Evolutionary conservation across 306 rosid species (phyloP), one percentile per base, ranked within the genome.

Genomic region (Lagenaria siceraria): DNA sequence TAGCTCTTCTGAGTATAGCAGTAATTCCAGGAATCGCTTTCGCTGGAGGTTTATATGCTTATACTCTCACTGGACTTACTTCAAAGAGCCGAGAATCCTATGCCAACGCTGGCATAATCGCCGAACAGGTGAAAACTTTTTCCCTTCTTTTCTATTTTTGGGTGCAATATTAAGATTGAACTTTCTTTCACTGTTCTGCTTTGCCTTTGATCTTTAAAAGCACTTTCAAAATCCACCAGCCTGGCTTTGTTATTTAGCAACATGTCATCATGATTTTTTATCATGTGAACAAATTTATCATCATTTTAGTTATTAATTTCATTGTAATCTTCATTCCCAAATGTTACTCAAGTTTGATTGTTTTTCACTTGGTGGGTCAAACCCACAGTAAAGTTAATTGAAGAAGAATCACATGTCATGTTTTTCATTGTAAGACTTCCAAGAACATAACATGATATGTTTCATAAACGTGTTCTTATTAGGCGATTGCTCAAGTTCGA

Each of bases 21-120:
- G 99, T 96, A 81, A 96, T 96, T 80, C 99, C 99, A 0, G 99
- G 99, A 35, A 96, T 96, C 51, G 99, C 98, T 75, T 96, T 96
- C 69, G 98, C 99, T 21, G 99, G 99, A 7, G 97, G 99, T 19
- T 88, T 96, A 79, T 96, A 96, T 81, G 99, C 99, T 10, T 96
- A 96, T 74, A 96, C 99, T 5, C 97, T 96, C 81, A 92, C 98
- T 0, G 99, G 99, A 74, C 93, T 96, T 10, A 96, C 99, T 3
- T 96, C 99, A 10, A 96, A 96, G 89, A 96, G 96, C 24, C 96
- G 97, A 12, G 90, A 92, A 83, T 96, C 99, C 1, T 96, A 96
- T 78, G 93, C 99, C 48, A 96, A 96, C 80, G 99, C 98, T 1
- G 99, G 99, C 38, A 89, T 92, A 24, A 88, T 92, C 42, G 99